Conservation (phyloP, 371 early-diverging fungal species). For the Lichtheimia hyalospora region DNA sequence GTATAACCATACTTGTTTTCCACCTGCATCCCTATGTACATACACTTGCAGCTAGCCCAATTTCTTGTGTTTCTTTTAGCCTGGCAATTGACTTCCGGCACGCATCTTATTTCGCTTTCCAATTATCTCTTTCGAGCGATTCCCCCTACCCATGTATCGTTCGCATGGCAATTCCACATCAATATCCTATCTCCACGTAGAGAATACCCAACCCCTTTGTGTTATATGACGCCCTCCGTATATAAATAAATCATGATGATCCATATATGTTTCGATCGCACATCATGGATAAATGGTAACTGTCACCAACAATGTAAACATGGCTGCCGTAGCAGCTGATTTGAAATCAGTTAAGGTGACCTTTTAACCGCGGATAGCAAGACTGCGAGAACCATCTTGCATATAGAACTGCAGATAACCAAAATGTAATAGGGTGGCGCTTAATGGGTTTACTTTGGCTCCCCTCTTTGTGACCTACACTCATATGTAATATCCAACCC, state of each 20-base stretch:
- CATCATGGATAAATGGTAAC: too few relatives aligned
- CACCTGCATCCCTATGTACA: constrained; percentile 15
- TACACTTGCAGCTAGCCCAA: constrained; percentile 13
- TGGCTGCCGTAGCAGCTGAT: too few relatives aligned
- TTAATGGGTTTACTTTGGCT: neutral
- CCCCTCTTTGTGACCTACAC: neutral
- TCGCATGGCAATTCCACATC: neutral
- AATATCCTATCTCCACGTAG: too few relatives aligned
- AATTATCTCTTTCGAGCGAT: constrained; percentile 1
- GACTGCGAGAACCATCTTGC: constrained; percentile 4
- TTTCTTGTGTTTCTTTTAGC: constrained; percentile 8
- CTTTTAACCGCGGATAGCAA: too few relatives aligned
- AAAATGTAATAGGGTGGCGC: neutral
- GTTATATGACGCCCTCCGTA: too few relatives aligned
- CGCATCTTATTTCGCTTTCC: constrained; percentile 1
- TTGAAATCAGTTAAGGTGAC: too few relatives aligned
- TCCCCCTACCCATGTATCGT: neutral
- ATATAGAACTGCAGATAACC: neutral
- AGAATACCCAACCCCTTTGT: too few relatives aligned
- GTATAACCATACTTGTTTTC: constrained; percentile 21
- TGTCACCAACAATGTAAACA: too few relatives aligned
- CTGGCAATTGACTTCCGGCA: constrained; percentile 6
- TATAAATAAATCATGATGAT: too few relatives aligned
- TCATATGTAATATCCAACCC: neutral
- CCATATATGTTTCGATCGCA: too few relatives aligned